Conservation (phyloP, 192 early-diverging fungal genomes). For the Coemansia umbellata region DNA sequence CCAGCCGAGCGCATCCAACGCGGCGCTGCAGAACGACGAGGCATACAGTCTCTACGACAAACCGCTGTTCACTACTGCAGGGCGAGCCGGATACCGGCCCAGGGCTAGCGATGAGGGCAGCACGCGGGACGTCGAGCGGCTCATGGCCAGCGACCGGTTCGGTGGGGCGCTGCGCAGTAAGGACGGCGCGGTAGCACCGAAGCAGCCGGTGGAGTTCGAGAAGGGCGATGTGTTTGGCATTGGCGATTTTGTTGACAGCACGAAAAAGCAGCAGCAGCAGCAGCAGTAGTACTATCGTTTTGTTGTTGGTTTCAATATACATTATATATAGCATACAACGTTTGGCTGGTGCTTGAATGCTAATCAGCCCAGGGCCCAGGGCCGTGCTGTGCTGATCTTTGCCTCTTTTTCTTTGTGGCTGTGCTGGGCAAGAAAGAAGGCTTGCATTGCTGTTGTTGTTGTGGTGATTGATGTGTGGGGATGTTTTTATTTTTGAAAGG, state of each 20-base stretch:
- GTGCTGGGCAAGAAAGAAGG: too few relatives aligned
- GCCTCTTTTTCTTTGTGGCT: too few relatives aligned
- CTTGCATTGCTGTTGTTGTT: too few relatives aligned
- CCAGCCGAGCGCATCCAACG: conserved; percentile 77
- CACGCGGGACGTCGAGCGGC: conserved; percentile 54
- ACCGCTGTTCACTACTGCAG: conserved; percentile 75
- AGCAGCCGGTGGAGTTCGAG: conserved; percentile 89
- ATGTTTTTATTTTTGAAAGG: too few relatives aligned
- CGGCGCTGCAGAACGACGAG: conserved; percentile 89
- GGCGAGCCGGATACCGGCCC: conserved; percentile 77
- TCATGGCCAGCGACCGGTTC: conserved; percentile 68
- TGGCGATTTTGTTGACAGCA: conserved; percentile 75
- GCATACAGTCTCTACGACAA: conserved; percentile 95
- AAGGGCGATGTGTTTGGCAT: conserved; percentile 94
- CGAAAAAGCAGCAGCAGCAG: conserved; percentile 33
- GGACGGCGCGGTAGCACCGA: conserved; percentile 58
- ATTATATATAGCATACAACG: too few relatives aligned
- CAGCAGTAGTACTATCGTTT: too few relatives aligned
- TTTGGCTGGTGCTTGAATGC: too few relatives aligned
- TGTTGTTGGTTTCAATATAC: too few relatives aligned
- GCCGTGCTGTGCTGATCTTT: too few relatives aligned
- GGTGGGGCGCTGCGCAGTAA: conserved; percentile 60
- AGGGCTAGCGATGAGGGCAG: conserved; percentile 60
- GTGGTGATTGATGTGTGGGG: too few relatives aligned
- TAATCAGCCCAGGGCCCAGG: too few relatives aligned